Evolutionary conservation across 2,329 filamentous ascomycete species (phyloP), one percentile per base, ranked within the genome.

Genomic region (Lachnellula arida): DNA sequence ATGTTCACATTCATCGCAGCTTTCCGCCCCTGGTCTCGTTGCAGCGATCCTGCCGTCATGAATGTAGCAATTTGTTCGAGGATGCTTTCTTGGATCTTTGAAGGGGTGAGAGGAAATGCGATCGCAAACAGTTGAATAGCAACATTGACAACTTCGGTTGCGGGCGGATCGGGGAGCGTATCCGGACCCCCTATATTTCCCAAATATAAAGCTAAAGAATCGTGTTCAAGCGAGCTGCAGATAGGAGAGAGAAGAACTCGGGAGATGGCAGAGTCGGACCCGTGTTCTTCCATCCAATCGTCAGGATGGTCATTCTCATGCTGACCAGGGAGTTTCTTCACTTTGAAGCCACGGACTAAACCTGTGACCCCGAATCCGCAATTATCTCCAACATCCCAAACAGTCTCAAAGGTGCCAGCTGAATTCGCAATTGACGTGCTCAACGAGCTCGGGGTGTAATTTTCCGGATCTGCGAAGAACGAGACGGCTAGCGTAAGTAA

Each of bases 361-460:
- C 92, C 90, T 9, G 90, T 96, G 15, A 99, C 87, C 2, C 95
- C 94, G 71, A 96, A 97, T 1, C 92, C 93, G 65, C 87, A 92
- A 68, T 97, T 97, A 70, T 99, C 94, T 8, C 86, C 88, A 6
- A 96, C 83, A 60, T 97, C 93, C 94, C 94, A 99, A 40, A 99
- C 84, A 0, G 86, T 92, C 66, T 99, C 94, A 67, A 97, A 97
- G 2, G 85, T 88, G 5, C 89, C 91, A 1, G 91, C 89, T 15
- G 92, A 89, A 63, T 87, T 94, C 17, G 93, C 93, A 66, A 99
- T 97, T 0, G 92, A 91, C 14, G 90, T 88, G 67, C 93, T 96
- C 48, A 97, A 72, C 1, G 91, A 93, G 65, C 85, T 93, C 15
- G 89, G 86, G 0, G 85, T 85, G 68, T 96, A 95, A 65, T 90